Evolutionary conservation across 2,329 filamentous ascomycete species (phyloP), one percentile per base, ranked within the genome.

Genomic region (Leptosphaerulina australis): DNA sequence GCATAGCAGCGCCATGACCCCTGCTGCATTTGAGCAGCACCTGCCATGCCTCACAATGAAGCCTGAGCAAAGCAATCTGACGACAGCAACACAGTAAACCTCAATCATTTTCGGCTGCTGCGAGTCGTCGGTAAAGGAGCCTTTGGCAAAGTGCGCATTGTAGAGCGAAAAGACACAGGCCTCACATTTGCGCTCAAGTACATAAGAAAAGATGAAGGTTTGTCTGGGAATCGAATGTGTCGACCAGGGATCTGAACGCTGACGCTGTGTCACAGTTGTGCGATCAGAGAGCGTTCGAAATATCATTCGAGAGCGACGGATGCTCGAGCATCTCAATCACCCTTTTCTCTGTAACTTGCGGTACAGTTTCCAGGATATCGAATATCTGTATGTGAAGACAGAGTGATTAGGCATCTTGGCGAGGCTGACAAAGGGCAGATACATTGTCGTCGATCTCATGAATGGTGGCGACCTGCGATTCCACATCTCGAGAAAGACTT

Each of bases 341-440:
- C 91, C 93, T 20, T 99, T 97, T 74, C 88, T 99, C 63, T 97
- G 93, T 79, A 99, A 99, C 75, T 79, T 99, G 79, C 89, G 94
- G 67, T 99, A 97, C 78, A 97, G 92, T 76, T 99, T 99, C 72
- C 94, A 99, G 76, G 94, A 99, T 75, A 91, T 97, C 65, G 94
- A 99, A 75, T 99, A 99, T 76, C 88, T 99, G 91, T 41, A 46
- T n/a, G 48, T 45, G 6, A 6, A 31, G 15, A 36, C 9, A 5
- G 11, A 17, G 31, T 9, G 14, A 31, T 8, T 11, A 36, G 6
- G 10, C 29, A 25, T 10, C 15, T 14, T 10, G 5, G 8, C 39
- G 11, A 17, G 12, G 17, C 48, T 51, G 37, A 51, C 31, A 3
- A 68, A 2, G 3, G 9, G 8, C 41, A 51, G 48, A 33, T 90